phyloP scores from a whole-genome alignment of 441 rosid species.

The Theobroma grandiflorum region DNA sequence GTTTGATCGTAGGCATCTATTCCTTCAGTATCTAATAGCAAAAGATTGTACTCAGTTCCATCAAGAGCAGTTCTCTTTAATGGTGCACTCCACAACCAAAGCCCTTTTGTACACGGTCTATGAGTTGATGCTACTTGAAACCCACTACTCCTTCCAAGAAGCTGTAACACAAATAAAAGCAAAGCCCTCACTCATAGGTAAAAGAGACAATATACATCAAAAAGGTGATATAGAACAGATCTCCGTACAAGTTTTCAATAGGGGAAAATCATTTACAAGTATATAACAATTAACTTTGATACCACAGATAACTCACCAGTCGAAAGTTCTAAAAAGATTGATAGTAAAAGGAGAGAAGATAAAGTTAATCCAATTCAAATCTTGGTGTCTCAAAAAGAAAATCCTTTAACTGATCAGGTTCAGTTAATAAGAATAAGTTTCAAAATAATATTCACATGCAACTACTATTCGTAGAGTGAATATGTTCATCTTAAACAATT shows the following conservation, averaged over 20 bases:
- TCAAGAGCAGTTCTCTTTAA: conserved; percentile 92
- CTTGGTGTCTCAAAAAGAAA: not conserved
- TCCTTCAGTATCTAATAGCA: conserved; percentile 94
- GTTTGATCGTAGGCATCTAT: conserved; percentile 98
- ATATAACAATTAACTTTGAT: not conserved
- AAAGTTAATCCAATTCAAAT: not conserved
- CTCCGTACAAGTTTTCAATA: not conserved
- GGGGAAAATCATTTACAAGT: not conserved
- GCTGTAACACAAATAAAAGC: conserved; percentile 54
- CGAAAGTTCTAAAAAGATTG: not conserved
- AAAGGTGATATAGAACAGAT: not conserved
- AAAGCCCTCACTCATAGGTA: not conserved
- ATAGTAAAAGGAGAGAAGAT: not conserved
- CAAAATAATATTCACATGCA: not conserved
- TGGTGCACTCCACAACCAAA: conserved; percentile 99
- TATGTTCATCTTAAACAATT: not conserved
- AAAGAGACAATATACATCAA: not conserved
- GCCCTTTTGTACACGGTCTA: conserved; percentile 97
- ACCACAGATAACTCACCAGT: not conserved
- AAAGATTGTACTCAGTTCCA: conserved; percentile 89
- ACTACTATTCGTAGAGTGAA: not conserved
- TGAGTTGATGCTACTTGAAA: conserved; percentile 98
- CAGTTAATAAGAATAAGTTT: not conserved
- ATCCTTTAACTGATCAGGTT: not conserved
- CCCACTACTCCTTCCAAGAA: conserved; percentile 97